Percentiles rank a stretch among this genome's conserved stretches.
Evolutionary conservation across 78 protist genomes (phyloP).

Genomic region (slime mould (Dictyostelium discoideum)): DNA sequence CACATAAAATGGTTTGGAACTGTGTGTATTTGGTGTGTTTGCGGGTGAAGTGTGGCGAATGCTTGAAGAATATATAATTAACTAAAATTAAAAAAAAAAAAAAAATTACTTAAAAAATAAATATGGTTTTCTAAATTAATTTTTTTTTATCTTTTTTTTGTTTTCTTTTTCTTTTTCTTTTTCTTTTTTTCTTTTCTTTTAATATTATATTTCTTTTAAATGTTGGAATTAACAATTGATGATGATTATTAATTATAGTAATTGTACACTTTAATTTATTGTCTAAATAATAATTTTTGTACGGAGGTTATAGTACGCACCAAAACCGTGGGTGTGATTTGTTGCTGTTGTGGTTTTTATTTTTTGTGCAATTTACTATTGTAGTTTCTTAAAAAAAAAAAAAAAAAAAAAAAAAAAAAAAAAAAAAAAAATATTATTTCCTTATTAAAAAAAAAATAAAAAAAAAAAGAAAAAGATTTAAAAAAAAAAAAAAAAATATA

Average conservation of each 20-base stretch:
- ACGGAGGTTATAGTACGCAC: background rate
- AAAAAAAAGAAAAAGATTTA: background rate
- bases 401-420: too few species aligned
- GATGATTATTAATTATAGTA: background rate
- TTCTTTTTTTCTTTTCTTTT: too few species aligned
- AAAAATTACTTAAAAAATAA: background rate
- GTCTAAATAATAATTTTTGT: background rate
- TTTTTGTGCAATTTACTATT: background rate
- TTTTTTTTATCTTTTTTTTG: too few species aligned
- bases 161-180: too few species aligned
- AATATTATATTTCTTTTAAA: background rate
- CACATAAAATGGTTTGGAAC: background rate
- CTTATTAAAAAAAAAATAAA: background rate
- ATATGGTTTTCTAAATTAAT: background rate
- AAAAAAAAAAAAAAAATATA: background rate
- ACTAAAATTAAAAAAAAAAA: background rate
- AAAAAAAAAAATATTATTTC: too few species aligned
- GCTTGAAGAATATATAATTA: background rate
- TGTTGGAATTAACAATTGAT: background rate
- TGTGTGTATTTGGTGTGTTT: background rate
- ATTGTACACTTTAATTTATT: background rate
- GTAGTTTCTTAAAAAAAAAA: background rate
- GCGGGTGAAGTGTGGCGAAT: background rate
- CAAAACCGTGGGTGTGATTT: background rate
- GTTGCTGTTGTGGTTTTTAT: background rate